A percentile compares a stretch with the other conserved stretches of the same genome.
These are phyloP conservation scores for Sporothrix brasiliensis DNA, from an alignment of 2,329 filamentous ascomycete genomes.

Conservation along the genomic window DNA sequence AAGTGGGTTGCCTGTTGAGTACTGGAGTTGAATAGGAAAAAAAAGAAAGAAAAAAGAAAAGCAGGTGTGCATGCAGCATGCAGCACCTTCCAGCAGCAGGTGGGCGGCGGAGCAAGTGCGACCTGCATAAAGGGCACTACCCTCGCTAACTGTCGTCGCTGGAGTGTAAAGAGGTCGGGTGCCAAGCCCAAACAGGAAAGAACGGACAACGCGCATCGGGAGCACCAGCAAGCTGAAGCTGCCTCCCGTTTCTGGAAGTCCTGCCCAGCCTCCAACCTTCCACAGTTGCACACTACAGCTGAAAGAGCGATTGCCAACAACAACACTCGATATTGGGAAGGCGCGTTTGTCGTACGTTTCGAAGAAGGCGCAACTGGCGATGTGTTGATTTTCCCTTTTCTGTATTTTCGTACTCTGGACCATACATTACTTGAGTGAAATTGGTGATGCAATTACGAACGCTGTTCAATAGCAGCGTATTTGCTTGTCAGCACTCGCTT, in stretches of 20 bases:
- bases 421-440: background rate
- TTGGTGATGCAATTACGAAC: background rate
- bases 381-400: background rate
- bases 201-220: constrained; percentile 4
- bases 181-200: constrained; percentile 24
- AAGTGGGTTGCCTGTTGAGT: constrained; percentile 18
- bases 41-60: background rate
- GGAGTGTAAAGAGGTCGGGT: constrained; percentile 12
- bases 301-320: constrained; percentile 10
- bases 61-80: constrained; percentile 13
- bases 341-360: too few relatives aligned
- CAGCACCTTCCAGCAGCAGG: constrained; percentile 32
- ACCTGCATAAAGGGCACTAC: constrained; percentile 33
- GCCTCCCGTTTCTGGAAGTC: background rate
- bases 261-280: background rate
- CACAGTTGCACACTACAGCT: constrained; percentile 22
- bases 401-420: background rate
- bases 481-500: background rate
- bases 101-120: constrained; percentile 34
- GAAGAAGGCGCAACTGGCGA: background rate
- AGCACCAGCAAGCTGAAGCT: constrained; percentile 18
- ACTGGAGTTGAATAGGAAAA: constrained; percentile 23
- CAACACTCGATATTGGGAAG: background rate
- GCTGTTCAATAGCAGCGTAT: background rate
- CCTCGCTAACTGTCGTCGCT: constrained; percentile 8